Conservation (phyloP, 768 basidiomycete species). For the Tricholomella constricta region DNA sequence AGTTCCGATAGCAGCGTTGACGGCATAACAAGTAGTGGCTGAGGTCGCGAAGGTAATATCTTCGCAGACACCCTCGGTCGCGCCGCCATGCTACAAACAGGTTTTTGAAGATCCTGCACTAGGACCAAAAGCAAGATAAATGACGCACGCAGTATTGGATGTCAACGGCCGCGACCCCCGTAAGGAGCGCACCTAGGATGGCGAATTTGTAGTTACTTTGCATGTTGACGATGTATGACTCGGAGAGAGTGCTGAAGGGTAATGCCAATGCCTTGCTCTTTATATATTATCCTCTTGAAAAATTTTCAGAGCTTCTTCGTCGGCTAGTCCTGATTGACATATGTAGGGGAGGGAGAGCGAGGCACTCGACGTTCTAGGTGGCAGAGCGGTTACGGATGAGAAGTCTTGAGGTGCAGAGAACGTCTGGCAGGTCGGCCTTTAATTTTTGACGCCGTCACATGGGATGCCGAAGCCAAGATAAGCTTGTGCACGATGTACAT, state of each 20-base stretch:
- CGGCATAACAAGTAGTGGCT: slow-evolving; percentile 1
- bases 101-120: neutral
- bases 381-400: neutral
- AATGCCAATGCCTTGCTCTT: neutral
- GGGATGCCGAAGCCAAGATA: neutral
- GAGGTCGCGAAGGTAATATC: slow-evolving; percentile 4
- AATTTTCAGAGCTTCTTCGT: neutral
- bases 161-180: slow-evolving; percentile 6
- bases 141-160: slow-evolving; percentile 8
- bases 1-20: slow-evolving; percentile 2
- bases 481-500: neutral
- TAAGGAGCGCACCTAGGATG: slow-evolving; percentile 1
- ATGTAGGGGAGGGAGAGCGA: slow-evolving; percentile 3
- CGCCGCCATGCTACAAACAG: slow-evolving; percentile 4
- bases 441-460: neutral
- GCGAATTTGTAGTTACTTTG: slow-evolving; percentile 1
- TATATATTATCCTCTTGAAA: neutral
- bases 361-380: neutral
- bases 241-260: neutral
- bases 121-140: neutral
- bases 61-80: slow-evolving; percentile 1
- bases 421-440: neutral
- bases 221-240: neutral
- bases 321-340: slow-evolving; percentile 4
- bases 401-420: neutral